Conservation (phyloP, 2,329 filamentous ascomycete genomes). For the Microdochium nivale region DNA sequence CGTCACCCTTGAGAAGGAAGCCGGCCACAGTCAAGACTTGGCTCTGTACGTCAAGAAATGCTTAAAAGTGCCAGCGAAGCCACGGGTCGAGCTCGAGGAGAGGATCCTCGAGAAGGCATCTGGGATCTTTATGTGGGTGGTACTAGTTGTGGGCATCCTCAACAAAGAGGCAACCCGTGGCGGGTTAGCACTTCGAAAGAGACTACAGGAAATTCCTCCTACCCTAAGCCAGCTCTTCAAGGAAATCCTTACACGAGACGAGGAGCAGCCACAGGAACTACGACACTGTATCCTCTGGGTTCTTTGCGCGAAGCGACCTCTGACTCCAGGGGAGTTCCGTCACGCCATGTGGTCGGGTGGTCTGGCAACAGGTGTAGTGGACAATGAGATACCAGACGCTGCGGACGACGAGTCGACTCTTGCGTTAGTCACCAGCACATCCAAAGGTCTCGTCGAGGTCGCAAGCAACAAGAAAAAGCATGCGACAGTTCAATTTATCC, state of each 20-base stretch:
- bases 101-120: conserved; percentile 25
- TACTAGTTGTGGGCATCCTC: conserved; percentile 32
- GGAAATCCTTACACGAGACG: conserved; percentile 12
- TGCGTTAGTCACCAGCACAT: conserved; percentile 28
- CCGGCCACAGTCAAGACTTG: conserved; percentile 6
- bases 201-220: conserved; percentile 27
- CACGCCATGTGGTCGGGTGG: conserved; percentile 19
- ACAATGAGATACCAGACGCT: conserved; percentile 9
- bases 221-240: conserved; percentile 28
- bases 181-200: conserved; percentile 9
- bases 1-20: not conserved
- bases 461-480: conserved; percentile 18
- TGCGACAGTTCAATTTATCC: conserved; percentile 40
- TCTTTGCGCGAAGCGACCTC: conserved; percentile 23
- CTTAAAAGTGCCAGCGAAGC: conserved; percentile 18
- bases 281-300: conserved; percentile 25
- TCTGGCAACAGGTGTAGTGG: conserved; percentile 6
- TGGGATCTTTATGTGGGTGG: conserved; percentile 36
- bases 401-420: conserved; percentile 3
- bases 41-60: conserved; percentile 21
- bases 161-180: conserved; percentile 30
- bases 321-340: conserved; percentile 25
- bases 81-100: too few relatives aligned
- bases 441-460: conserved; percentile 41
- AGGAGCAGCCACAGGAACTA: conserved; percentile 12